Evolutionary conservation across 1,284 basidiomycete species (phyloP).

Genomic region (Tylopilus microsporus): DNA sequence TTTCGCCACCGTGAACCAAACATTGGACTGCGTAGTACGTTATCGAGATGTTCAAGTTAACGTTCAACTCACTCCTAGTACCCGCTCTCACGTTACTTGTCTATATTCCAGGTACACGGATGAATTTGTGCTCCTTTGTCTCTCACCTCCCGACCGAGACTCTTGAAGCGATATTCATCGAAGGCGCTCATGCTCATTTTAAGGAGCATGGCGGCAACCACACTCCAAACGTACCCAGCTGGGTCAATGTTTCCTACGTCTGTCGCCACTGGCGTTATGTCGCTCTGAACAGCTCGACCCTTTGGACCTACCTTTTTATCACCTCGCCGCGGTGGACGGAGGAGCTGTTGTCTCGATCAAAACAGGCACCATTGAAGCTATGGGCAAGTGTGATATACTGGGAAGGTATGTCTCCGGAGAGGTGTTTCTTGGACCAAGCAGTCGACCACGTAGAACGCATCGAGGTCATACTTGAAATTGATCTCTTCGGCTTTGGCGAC

Average conservation of each 20-base stretch:
- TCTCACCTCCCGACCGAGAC: too few species aligned
- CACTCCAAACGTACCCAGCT: not conserved
- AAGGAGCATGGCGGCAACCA: too few species aligned
- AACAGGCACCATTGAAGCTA: conserved; percentile 26
- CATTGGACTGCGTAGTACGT: too few species aligned
- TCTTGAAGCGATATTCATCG: too few species aligned
- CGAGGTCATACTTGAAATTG: conserved; percentile 7
- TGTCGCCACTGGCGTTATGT: conserved; percentile 13
- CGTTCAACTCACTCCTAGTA: too few species aligned
- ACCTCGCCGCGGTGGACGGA: conserved; percentile 24
- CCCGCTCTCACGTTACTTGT: too few species aligned
- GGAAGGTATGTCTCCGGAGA: not conserved
- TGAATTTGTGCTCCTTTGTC: too few species aligned
- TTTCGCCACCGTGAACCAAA: too few species aligned
- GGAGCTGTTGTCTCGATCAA: conserved; percentile 34
- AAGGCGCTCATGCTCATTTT: too few species aligned
- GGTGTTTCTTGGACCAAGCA: conserved; percentile 7
- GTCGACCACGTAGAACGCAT: conserved; percentile 18
- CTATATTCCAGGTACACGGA: too few species aligned
- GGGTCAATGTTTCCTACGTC: conserved; percentile 29
- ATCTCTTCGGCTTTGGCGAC: too few species aligned
- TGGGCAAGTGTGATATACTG: not conserved
- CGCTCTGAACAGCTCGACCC: conserved; percentile 18
- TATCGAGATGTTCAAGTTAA: too few species aligned
- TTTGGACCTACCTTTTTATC: conserved; percentile 8